These are phyloP conservation scores for Schizothecium vesticola DNA, from an alignment of 495 filamentous ascomycete species.

Conservation along the genomic window DNA sequence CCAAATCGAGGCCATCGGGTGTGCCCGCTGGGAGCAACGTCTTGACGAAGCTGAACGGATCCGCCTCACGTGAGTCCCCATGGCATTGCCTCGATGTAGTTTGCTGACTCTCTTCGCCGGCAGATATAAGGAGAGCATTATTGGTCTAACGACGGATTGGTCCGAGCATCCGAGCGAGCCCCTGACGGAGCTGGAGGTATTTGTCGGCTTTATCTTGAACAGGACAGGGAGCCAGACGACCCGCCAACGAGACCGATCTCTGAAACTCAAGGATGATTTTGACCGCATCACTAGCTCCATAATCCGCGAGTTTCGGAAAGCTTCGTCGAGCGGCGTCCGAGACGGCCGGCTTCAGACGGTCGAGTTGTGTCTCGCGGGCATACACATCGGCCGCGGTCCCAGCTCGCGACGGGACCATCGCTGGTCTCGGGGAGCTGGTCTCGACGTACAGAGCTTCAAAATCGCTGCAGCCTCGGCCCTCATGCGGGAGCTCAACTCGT, in stretches of 20 bases:
- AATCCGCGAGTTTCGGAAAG: conserved; percentile 34
- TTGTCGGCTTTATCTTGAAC: conserved; percentile 67
- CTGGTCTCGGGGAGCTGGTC: conserved; percentile 8
- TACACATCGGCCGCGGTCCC: conserved; percentile 21
- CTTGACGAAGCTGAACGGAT: conserved; percentile 47
- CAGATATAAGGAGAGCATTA: conserved; percentile 63
- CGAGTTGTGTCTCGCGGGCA: conserved; percentile 38
- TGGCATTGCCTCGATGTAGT: not conserved
- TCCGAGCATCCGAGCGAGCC: conserved; percentile 52
- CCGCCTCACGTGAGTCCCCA: conserved; percentile 46
- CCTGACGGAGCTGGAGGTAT: conserved; percentile 70
- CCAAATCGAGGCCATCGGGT: conserved; percentile 8
- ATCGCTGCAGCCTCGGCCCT: conserved; percentile 36
- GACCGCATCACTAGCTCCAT: conserved; percentile 45
- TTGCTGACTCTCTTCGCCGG: not conserved
- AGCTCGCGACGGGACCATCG: not conserved
- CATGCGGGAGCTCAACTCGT: conserved; percentile 28
- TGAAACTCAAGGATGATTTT: conserved; percentile 58
- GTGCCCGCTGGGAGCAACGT: conserved; percentile 28
- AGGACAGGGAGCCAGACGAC: conserved; percentile 52
- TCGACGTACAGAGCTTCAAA: conserved; percentile 35
- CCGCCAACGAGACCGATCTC: conserved; percentile 58
- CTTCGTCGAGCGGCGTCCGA: not conserved
- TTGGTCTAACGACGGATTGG: conserved; percentile 50
- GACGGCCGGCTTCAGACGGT: conserved; percentile 19